phyloP scores from a whole-genome alignment of 1,139 yeast species.

The Waltiozyma solani region DNA sequence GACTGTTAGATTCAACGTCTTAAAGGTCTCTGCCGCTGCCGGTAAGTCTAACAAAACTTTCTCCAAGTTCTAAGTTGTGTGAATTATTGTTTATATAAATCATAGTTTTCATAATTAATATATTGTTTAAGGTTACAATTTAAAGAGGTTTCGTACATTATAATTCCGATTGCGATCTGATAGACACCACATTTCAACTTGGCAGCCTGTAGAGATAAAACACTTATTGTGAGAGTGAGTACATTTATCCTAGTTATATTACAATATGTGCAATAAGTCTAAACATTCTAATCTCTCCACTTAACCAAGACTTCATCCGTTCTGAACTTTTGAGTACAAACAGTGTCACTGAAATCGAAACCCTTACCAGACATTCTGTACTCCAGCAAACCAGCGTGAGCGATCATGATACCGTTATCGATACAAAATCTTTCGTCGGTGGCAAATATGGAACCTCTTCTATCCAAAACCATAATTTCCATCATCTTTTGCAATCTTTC shows the following conservation, averaged over 20 bases:
- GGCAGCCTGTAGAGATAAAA: too few relatives aligned
- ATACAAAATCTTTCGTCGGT: slow-evolving; percentile 96
- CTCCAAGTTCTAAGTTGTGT: slow-evolving; percentile 71
- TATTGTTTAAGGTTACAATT: slow-evolving; percentile 1
- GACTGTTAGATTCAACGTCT: slow-evolving; percentile 99
- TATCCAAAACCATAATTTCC: slow-evolving; percentile 83
- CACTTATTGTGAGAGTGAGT: too few relatives aligned
- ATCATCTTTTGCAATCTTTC: slow-evolving; percentile 90
- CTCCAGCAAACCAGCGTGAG: slow-evolving; percentile 90
- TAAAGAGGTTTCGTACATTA: slow-evolving; percentile 3
- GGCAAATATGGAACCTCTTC: slow-evolving; percentile 82
- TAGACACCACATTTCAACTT: not conserved
- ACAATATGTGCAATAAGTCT: too few relatives aligned
- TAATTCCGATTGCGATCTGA: slow-evolving; percentile 9
- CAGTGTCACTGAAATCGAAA: slow-evolving; percentile 55
- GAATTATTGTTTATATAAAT: slow-evolving; percentile 6
- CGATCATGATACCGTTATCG: slow-evolving; percentile 97
- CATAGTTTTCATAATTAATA: slow-evolving; percentile 5
- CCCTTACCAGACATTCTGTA: slow-evolving; percentile 65
- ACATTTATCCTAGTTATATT: too few relatives aligned
- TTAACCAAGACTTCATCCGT: slow-evolving; percentile 89
- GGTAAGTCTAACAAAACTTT: slow-evolving; percentile 89
- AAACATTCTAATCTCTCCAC: slow-evolving; percentile 72
- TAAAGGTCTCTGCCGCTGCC: slow-evolving; percentile 86
- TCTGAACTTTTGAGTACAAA: slow-evolving; percentile 87